phyloP scores from a whole-genome alignment of 495 filamentous ascomycete genomes.

The Aspergillus diversus region DNA sequence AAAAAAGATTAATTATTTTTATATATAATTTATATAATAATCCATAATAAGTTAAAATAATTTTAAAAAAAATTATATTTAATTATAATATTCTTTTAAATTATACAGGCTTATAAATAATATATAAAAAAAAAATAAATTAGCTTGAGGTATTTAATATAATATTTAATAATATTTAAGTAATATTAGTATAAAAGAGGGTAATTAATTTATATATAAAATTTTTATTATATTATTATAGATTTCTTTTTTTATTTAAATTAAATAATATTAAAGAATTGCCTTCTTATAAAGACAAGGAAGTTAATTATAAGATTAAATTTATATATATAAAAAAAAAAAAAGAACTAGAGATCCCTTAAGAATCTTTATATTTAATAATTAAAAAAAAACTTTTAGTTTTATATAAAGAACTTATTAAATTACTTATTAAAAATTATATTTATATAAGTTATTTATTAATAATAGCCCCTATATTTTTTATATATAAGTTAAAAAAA shows the following conservation, averaged over 20 bases:
- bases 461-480: not conserved
- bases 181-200: not conserved
- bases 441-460: slow-evolving; percentile 8
- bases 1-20: not conserved
- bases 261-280: not conserved
- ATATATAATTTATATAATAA: slow-evolving; percentile 8
- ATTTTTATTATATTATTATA: slow-evolving; percentile 1
- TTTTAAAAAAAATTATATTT: not conserved
- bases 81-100: not conserved
- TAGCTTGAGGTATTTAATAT: slow-evolving; percentile 3
- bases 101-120: not conserved
- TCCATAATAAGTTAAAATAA: not conserved
- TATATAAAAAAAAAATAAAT: slow-evolving; percentile 1
- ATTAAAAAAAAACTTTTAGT: slow-evolving; percentile 6
- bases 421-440: slow-evolving; percentile 12
- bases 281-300: slow-evolving; percentile 4
- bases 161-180: slow-evolving; percentile 6
- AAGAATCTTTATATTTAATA: not conserved
- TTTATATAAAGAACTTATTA: slow-evolving; percentile 4
- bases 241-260: slow-evolving; percentile 10
- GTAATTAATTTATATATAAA: slow-evolving; percentile 7
- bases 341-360: slow-evolving; percentile 6
- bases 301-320: slow-evolving; percentile 10
- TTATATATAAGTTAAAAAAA: slow-evolving; percentile 12
- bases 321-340: slow-evolving; percentile 8